These are phyloP conservation scores for Basipetospora sp. DNA, from an alignment of 2,329 filamentous ascomycete genomes.

Conservation along the genomic window DNA sequence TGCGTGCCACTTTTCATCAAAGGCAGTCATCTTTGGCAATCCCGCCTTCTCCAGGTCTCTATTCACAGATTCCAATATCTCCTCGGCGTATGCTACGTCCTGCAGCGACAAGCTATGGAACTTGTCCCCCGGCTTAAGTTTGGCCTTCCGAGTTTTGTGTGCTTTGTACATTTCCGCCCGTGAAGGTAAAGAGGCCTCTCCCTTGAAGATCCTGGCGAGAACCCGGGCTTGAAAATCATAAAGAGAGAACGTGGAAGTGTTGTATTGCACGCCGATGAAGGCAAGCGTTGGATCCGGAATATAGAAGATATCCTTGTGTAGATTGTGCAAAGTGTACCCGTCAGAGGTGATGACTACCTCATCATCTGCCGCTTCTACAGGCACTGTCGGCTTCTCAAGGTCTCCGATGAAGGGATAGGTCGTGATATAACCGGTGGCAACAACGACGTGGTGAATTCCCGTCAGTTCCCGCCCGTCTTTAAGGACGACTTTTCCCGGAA, in stretches of 20 bases:
- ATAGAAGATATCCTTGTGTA: slow-evolving; percentile 59
- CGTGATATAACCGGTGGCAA: slow-evolving; percentile 56
- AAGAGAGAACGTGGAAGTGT: slow-evolving; percentile 52
- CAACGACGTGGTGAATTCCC: slow-evolving; percentile 44
- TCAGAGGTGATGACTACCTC: slow-evolving; percentile 23
- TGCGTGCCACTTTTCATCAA: slow-evolving; percentile 4
- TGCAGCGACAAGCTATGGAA: slow-evolving; percentile 29
- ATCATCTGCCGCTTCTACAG: slow-evolving; percentile 30
- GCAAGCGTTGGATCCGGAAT: slow-evolving; percentile 49
- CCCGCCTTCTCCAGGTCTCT: slow-evolving; percentile 2
- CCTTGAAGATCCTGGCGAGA: slow-evolving; percentile 41
- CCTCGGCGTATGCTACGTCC: slow-evolving; percentile 3
- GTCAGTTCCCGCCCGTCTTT: slow-evolving; percentile 34
- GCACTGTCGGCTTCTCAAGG: slow-evolving; percentile 16
- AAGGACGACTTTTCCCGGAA: slow-evolving; percentile 37
- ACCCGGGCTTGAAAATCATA: slow-evolving; percentile 57
- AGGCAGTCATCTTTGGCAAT: neutral
- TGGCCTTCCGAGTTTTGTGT: slow-evolving; percentile 45
- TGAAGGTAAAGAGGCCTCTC: slow-evolving; percentile 48
- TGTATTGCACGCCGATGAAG: slow-evolving; percentile 51
- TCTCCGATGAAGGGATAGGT: slow-evolving; percentile 51
- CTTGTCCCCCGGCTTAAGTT: slow-evolving; percentile 19
- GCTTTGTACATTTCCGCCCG: slow-evolving; percentile 51
- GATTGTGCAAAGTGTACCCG: slow-evolving; percentile 35
- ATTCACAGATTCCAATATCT: slow-evolving; percentile 4